Base-by-base conservation (phyloP, 148 eudicot genomes). In the Linanthus parryae region DNA sequence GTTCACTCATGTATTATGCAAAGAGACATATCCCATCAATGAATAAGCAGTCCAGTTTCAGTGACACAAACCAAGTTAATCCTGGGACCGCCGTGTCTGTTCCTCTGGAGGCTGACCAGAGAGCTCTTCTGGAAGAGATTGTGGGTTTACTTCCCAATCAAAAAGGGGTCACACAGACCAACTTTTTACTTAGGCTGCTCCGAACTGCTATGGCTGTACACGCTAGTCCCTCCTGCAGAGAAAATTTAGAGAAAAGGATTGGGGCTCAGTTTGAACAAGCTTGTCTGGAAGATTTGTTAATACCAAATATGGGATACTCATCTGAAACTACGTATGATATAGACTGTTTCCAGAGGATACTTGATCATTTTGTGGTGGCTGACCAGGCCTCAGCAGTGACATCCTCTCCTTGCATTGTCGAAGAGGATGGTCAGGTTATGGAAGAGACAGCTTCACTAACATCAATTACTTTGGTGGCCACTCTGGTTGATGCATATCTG, bases 321-420 rank as follows among this genome's bases (percentile, higher is more conserved):
- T 57, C 55, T 0, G 92, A 83, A 57, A 84, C 86, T 14, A 20
- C 73, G 24, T 77, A 80, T 58, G 92, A 84, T 59, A 62, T 80
- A 8, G 92, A 84, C 25, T 84, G 92, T 61, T 59, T 84, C 52
- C 92, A 84, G 61, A 75, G 87, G 61, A 78, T 84, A 48, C 68
- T 78, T 23, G 87, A 77, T 65, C 68, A 77, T 65, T 84, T 80
- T 45, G 67, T 80, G 75, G 53, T 61, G 26, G 49, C 48, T 40
- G 81, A 84, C 8, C 62, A 62, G 43, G 39, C 47, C 27, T 41
- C 53, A 5, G 66, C 77, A 1, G 68, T 53, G 26, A 27, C 72
- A 19, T 69, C 72, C 7, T 71, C 92, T 58, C 87, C 87, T 26
- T 34, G 46, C 18, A 66, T 61, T 42, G 59, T 59, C 3, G 86